Base-by-base conservation (phyloP, 2,329 filamentous ascomycete species). In the Pseudogymnoascus sp. region DNA sequence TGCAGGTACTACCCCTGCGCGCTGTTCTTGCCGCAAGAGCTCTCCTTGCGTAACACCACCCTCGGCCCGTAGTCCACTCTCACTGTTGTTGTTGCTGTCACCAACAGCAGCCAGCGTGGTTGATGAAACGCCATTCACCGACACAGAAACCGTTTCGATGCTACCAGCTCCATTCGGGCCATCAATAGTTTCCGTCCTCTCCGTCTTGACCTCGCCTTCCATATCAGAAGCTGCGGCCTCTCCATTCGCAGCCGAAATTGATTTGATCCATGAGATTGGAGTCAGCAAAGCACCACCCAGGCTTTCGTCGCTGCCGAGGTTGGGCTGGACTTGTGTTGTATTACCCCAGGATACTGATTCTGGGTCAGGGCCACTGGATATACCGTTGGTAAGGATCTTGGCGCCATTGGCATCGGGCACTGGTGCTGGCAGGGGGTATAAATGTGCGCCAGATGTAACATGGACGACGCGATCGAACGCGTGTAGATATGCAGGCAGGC, bases 251-350 rank as follows among this genome's bases (percentile, higher is more conserved):
- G 33, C 23, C 5, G 58, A 40, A 16, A 60, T 25, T 2, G 58
- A 60, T 31, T 60, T 21, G 9, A 97, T 78, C 95, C 95, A 99
- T 0, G 93, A 90, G 63, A 99, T 97, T 0, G 93, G 95, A 0
- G 93, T 97, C 59, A 99, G 80, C 16, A 97, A 80, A 0, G 95
- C 95, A 5, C 95, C 95, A 21, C 93, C 93, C 1, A 97, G 79
- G 11, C 88, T 89, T 73, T 97, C 93, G 69, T 97, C 93, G 59
- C 89, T 91, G 1, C 91, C 93, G 5, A 93, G 78, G 0, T 76
- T 73, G 11, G 78, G 74, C 7, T 75, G 74, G 2, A 72, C 71
- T 1, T 73, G 68, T 2, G 75, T 68, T n/a, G 72, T 74, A 60
- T 83, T 81, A 52, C 76, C 76, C 79, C 81, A 82, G 3, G 78